Evolutionary conservation across 331 rosid species (phyloP), one percentile per base, ranked within the genome.

Genomic region (Rhamnella rubrinervis): DNA sequence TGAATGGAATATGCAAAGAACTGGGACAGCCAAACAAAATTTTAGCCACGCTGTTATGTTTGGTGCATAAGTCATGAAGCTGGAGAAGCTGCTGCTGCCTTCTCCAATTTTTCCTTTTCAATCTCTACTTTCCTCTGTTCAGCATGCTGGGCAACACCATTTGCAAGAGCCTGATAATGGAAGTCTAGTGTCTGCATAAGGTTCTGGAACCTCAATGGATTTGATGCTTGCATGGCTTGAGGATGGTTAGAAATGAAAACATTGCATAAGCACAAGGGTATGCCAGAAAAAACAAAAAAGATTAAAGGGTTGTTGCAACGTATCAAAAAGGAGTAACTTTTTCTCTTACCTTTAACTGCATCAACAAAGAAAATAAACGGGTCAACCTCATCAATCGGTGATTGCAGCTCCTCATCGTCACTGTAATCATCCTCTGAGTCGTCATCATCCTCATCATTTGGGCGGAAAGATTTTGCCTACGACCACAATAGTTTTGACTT

Each of bases 341-440:
- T 77, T 50, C 49, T 38, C 78, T 59, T 80, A 91, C 99, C 91
- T 78, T 91, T 95, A 60, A 95, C 61, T 47, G 90, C 77, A 79
- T 95, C 97, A 50, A 91, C 95, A 75, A 95, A 95, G 82, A 89
- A 78, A 70, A 95, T 69, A 77, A 95, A 95, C 56, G 99, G 99
- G 85, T 95, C 99, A 78, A 95, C 93, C 25, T 95, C 99, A 18
- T 95, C 99, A 58, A 95, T 86, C 46, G 99, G 99, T 12, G 99
- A 95, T 72, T 95, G 99, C 84, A 91, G 80, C 83, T 89, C 99
- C 78, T 95, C 99, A 60, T 95, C 97, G 50, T 95, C 99, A 63
- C 96, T 91, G 61, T 75, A 95, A 67, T 89, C 97, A 23, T 95
- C 97, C 66, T 91, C 99, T 0, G 96, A 84, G 76, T 95, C 95